These are phyloP conservation scores for Inonotus obliquus DNA, from an alignment of 1,284 basidiomycete species.

Conservation along the genomic window DNA sequence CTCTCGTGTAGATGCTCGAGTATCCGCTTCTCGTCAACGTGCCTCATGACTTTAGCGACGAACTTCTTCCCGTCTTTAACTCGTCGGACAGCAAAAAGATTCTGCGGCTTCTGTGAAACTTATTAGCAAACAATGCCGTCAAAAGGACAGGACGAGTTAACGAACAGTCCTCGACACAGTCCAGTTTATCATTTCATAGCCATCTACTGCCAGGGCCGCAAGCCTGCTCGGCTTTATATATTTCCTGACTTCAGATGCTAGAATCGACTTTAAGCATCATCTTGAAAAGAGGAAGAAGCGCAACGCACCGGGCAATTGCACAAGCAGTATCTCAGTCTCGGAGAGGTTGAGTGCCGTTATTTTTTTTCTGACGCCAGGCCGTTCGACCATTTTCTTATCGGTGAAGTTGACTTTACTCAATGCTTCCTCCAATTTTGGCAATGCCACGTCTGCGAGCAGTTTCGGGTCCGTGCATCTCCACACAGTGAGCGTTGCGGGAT, in stretches of 20 bases:
- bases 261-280: neutral
- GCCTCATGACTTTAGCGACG: neutral
- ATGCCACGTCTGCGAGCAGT: neutral
- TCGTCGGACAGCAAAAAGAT: neutral
- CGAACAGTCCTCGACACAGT: neutral
- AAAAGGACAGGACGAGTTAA: neutral
- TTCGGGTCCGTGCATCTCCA: neutral
- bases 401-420: neutral
- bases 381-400: neutral
- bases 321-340: neutral
- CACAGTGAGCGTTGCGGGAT: neutral
- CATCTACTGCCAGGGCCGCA: neutral
- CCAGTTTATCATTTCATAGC: neutral
- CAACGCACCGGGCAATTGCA: neutral
- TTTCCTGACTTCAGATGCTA: too few relatives aligned
- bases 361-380: neutral
- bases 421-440: neutral
- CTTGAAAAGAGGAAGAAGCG: neutral
- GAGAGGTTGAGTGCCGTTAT: neutral
- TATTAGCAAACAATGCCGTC: too few relatives aligned
- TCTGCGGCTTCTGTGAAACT: neutral
- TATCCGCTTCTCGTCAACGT: neutral
- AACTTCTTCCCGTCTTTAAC: neutral
- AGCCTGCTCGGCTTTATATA: too few relatives aligned
- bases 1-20: neutral